Conservation (phyloP, 1,139 yeast genomes). For the Arxiozyma heterogenica region DNA sequence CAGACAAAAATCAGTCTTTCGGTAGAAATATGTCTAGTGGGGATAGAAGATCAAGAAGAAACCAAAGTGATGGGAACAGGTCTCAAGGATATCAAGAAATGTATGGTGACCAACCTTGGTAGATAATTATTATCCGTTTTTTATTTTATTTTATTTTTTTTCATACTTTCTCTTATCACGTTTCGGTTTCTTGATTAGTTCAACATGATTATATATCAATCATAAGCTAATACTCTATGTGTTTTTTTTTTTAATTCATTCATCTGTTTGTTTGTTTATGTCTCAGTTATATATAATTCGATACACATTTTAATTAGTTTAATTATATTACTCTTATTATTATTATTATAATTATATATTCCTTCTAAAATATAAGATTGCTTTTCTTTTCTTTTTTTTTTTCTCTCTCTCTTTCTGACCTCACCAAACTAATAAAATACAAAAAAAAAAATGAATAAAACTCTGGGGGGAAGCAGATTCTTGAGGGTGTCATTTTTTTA, state of each 20-base stretch:
- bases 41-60: not conserved
- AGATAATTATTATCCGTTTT: not conserved
- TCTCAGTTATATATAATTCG: too few species aligned
- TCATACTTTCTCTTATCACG: not conserved
- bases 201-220: not conserved
- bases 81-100: not conserved
- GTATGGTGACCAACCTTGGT: conserved; percentile 3
- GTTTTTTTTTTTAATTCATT: not conserved
- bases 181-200: conserved; percentile 10
- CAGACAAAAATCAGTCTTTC: not conserved
- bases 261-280: not conserved
- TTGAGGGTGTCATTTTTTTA: too few species aligned
- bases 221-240: not conserved
- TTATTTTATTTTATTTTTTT: not conserved
- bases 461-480: not conserved
- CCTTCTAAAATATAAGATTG: too few species aligned
- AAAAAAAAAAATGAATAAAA: too few species aligned
- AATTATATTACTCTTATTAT: too few species aligned
- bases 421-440: too few species aligned
- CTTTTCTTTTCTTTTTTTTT: too few species aligned
- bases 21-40: conserved; percentile 1
- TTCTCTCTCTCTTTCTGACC: not conserved
- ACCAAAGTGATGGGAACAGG: not conserved
- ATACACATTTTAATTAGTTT: too few species aligned
- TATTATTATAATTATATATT: too few species aligned